phyloP scores from a whole-genome alignment of 768 basidiomycete species.

The Mycena vulgaris region DNA sequence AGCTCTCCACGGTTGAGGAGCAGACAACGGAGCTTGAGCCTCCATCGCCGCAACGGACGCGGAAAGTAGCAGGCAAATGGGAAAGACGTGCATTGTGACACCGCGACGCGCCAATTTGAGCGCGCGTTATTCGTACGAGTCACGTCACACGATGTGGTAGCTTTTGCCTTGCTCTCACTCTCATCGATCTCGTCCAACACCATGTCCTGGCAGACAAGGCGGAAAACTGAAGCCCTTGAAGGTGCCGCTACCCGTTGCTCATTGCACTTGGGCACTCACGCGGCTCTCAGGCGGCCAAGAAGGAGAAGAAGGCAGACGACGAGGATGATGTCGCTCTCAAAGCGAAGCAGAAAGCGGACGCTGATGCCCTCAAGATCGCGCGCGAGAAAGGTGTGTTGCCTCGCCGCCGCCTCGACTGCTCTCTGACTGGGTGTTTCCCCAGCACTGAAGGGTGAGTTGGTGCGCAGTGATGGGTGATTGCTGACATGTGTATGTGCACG shows the following conservation, averaged over 20 bases:
- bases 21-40: conserved; percentile 17
- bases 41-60: conserved; percentile 11
- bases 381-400: conserved; percentile 73
- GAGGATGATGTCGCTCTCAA: conserved; percentile 84
- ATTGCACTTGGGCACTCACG: conserved; percentile 8
- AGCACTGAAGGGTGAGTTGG: conserved; percentile 70
- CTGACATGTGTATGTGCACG: conserved; percentile 27
- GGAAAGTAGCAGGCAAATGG: background rate
- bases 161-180: background rate
- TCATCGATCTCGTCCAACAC: conserved; percentile 14
- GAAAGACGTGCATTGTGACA: conserved; percentile 6
- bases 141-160: background rate
- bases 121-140: background rate
- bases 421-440: background rate
- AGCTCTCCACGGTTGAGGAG: conserved; percentile 41
- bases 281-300: conserved; percentile 83
- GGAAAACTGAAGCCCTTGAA: conserved; percentile 92
- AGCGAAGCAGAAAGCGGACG: conserved; percentile 82
- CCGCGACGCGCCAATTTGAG: background rate
- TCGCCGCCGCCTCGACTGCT: background rate
- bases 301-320: conserved; percentile 79
- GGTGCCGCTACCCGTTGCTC: conserved; percentile 56
- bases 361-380: conserved; percentile 81
- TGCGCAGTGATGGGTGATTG: conserved; percentile 8
- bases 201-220: conserved; percentile 82